phyloP scores from a whole-genome alignment of 345 rosid genomes.

The Kandelia obovata region DNA sequence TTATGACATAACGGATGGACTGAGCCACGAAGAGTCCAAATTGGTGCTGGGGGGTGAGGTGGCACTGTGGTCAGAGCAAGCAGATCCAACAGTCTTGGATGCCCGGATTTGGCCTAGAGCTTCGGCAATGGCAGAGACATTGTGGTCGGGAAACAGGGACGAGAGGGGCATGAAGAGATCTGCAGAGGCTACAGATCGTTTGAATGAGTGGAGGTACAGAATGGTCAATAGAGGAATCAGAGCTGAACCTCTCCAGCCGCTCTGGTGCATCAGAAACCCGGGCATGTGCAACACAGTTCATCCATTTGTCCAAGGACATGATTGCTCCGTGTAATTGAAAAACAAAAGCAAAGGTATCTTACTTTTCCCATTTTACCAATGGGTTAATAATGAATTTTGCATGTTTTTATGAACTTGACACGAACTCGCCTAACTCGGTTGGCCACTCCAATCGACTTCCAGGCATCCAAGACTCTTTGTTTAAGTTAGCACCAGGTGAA shows the following conservation, averaged over 20 bases:
- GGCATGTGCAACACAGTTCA: slow-evolving; percentile 78
- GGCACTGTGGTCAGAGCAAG: slow-evolving; percentile 94
- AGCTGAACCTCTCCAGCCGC: slow-evolving; percentile 89
- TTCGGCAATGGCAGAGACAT: slow-evolving; percentile 72
- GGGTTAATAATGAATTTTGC: too few species aligned
- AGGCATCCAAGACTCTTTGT: too few species aligned
- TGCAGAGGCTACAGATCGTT: slow-evolving; percentile 65
- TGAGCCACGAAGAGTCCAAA: slow-evolving; percentile 59
- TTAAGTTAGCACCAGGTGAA: too few species aligned
- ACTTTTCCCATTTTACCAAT: too few species aligned
- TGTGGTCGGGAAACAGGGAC: slow-evolving; percentile 84
- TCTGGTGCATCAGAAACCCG: slow-evolving; percentile 74
- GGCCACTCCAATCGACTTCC: too few species aligned
- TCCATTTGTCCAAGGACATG: neutral
- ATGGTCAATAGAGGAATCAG: slow-evolving; percentile 73
- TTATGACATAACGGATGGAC: slow-evolving; percentile 67
- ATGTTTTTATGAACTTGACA: too few species aligned
- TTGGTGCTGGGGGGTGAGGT: slow-evolving; percentile 88
- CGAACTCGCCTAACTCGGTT: too few species aligned
- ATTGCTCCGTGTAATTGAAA: neutral
- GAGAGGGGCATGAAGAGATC: slow-evolving; percentile 59
- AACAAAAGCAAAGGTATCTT: neutral
- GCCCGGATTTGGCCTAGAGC: slow-evolving; percentile 75
- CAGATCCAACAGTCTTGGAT: slow-evolving; percentile 64
- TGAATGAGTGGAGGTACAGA: slow-evolving; percentile 81